Evolutionary conservation across 2,329 filamentous ascomycete genomes (phyloP).

Genomic region (Botrytis cinerea): DNA sequence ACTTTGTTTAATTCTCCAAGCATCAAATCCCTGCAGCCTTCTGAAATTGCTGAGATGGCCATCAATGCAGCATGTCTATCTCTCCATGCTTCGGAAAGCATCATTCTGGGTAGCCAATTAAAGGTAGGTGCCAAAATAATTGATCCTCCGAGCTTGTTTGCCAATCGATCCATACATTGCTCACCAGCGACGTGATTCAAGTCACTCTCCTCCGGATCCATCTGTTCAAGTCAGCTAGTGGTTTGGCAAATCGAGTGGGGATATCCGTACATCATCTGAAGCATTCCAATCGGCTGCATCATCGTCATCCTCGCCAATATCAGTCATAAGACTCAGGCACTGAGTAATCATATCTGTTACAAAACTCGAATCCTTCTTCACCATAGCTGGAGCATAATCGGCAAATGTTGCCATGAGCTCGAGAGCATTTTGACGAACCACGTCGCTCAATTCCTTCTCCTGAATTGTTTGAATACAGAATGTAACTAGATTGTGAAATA

Average conservation of each 20-base stretch:
- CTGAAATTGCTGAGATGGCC: constrained; percentile 98
- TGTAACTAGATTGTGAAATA: constrained; percentile 91
- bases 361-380: constrained; percentile 89
- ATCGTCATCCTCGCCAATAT: constrained; percentile 91
- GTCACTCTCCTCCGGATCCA: constrained; percentile 94
- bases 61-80: constrained; percentile 96
- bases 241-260: not conserved
- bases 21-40: constrained; percentile 96
- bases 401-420: constrained; percentile 98
- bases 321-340: constrained; percentile 96
- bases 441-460: constrained; percentile 90
- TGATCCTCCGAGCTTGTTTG: constrained; percentile 94
- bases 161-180: constrained; percentile 96
- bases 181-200: constrained; percentile 97
- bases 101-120: constrained; percentile 96
- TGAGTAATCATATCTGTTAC: constrained; percentile 97
- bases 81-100: constrained; percentile 90
- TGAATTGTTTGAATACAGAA: constrained; percentile 93
- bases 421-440: constrained; percentile 89
- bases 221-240: constrained; percentile 50
- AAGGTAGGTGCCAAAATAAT: constrained; percentile 93
- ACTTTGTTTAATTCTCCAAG: constrained; percentile 92
- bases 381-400: constrained; percentile 91
- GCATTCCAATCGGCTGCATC: constrained; percentile 92
- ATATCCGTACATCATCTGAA: constrained; percentile 73